Base-by-base conservation (phyloP, 148 eudicot genomes). In the Camellia japonica region DNA sequence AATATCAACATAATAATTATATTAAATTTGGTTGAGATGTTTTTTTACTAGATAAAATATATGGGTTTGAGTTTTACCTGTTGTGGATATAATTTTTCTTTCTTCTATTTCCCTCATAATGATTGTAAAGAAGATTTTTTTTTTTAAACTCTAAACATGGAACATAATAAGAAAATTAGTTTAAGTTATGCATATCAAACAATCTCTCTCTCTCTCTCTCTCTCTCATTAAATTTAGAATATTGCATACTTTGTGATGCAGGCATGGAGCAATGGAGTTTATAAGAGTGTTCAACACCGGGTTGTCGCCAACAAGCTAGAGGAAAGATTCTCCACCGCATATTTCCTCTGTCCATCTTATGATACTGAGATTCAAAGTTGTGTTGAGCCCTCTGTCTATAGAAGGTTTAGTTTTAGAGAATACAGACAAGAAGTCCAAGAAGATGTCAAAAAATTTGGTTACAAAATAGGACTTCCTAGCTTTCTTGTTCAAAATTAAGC, bases 221-320 rank as follows among this genome's bases (percentile, higher is more conserved):
- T 49, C 52, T 0, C 52, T 2, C 5, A 49, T 44, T 19, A 38
- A 15, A 63, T 63, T 30, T 19, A n/a, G 38, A 18, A 3, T 18
- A 63, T 63, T 72, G 9, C 15, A 20, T 13, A 13, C 12, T 47
- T 5, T 44, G 14, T 41, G 42, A 16, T 81, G 80, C 83, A 95
- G 99, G 99, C 93, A 11, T 95, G 99, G 98, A 95, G 99, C 88
- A 95, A 95, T 46, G 89, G 92, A 20, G 86, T 88, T 44, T 95
- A 95, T 72, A 93, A 83, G 87, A 95, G 99, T 51, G 98, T 93
- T 75, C 91, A 92, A 64, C 99, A 95, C 56, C 83, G 98, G 15
- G 98, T 95, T 51, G 87, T 95, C 19, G 84, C 93, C 5, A 95
- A 91, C 56, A 76, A 74, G 73, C 55, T 6, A 20, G 83, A 52